A percentile compares a stretch with the other conserved stretches of the same genome.
Conservation (phyloP, 176 grass and related monocot genomes). For the Oryza longistaminata region DNA sequence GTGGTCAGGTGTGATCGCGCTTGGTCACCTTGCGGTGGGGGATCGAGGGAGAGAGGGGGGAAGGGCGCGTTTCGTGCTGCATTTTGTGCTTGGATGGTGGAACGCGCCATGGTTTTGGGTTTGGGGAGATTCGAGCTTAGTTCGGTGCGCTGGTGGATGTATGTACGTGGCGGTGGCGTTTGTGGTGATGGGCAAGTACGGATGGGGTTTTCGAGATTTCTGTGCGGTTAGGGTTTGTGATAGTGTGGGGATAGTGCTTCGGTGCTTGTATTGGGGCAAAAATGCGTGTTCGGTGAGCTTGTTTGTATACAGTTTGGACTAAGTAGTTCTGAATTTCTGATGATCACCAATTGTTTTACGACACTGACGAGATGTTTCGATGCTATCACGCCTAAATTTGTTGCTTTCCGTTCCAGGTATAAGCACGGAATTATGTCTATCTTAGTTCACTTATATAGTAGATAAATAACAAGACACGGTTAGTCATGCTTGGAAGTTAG, state of each 20-base stretch:
- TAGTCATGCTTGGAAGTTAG: not conserved
- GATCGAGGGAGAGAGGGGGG: not conserved
- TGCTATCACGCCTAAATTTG: not conserved
- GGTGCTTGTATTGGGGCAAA: not conserved
- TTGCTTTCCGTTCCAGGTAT: not conserved
- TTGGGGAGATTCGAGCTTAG: not conserved
- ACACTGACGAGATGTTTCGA: not conserved
- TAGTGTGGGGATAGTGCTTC: not conserved
- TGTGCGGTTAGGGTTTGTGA: not conserved
- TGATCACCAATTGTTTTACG: not conserved
- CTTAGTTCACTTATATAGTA: not conserved
- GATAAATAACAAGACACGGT: not conserved
- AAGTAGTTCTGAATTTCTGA: not conserved
- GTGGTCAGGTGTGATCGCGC: not conserved
- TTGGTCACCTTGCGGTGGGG: not conserved
- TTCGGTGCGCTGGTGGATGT: not conserved
- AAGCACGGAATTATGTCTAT: no score
- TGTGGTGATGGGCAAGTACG: not conserved
- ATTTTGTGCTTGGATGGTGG: not conserved
- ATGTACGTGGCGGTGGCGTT: not conserved
- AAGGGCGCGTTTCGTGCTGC: not conserved
- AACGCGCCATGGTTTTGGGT: not conserved
- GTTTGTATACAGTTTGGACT: not conserved
- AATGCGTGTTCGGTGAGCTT: not conserved
- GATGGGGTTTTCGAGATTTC: not conserved